These are phyloP conservation scores for Leishmania lainsoni DNA, from an alignment of 208 protist genomes.

Conservation along the genomic window DNA sequence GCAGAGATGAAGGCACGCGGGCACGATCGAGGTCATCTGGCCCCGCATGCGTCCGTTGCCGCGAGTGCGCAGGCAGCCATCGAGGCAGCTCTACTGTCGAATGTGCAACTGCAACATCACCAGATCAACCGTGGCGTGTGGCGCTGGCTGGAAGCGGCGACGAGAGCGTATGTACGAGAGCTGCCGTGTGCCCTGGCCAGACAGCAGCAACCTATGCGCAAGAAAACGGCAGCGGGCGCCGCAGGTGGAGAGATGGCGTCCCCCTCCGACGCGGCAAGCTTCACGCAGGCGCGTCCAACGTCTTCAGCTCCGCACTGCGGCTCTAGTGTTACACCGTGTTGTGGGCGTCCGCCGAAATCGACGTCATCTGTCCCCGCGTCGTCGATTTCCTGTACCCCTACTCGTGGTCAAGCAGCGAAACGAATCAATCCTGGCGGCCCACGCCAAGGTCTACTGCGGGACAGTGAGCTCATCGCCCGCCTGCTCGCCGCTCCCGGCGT, in stretches of 20 bases:
- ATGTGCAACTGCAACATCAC: constrained; percentile 56
- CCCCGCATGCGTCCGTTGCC: constrained; percentile 63
- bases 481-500: neutral
- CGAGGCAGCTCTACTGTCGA: constrained; percentile 58
- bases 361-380: neutral
- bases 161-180: constrained; percentile 45
- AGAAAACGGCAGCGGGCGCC: neutral
- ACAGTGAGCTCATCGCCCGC: neutral
- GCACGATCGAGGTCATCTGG: constrained; percentile 71
- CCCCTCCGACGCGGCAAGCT: neutral
- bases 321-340: no score
- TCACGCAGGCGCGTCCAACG: neutral
- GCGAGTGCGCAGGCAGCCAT: constrained; percentile 29
- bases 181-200: neutral
- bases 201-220: neutral
- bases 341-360: neutral
- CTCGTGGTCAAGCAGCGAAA: neutral
- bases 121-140: constrained; percentile 60
- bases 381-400: neutral
- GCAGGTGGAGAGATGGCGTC: neutral
- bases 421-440: neutral
- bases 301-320: neutral
- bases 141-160: constrained; percentile 50
- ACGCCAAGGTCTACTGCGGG: neutral
- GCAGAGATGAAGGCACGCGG: constrained; percentile 23